These are phyloP conservation scores for Puccinia novopanici DNA, from an alignment of 1,284 basidiomycete species.

Conservation along the genomic window DNA sequence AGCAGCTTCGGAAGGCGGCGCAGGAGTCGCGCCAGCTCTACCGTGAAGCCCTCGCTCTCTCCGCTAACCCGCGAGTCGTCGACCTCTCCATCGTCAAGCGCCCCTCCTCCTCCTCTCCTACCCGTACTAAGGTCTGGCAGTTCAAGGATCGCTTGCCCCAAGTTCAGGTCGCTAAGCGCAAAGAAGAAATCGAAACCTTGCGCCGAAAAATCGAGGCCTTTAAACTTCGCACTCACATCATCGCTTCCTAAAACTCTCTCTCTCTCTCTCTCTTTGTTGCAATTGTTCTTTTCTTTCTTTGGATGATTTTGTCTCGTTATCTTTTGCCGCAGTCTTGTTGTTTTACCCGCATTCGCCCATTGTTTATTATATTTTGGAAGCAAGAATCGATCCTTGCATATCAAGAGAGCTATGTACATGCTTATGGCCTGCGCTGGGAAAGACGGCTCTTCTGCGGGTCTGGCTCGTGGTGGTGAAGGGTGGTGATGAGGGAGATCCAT, in stretches of 20 bases:
- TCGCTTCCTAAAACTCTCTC: background rate
- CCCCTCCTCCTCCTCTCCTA: background rate
- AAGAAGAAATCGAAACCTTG: slow-evolving; percentile 38
- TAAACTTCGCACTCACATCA: slow-evolving; percentile 20
- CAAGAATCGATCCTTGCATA: too few relatives aligned
- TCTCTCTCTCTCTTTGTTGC: background rate
- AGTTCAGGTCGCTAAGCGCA: slow-evolving; percentile 38
- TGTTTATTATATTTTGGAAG: too few relatives aligned
- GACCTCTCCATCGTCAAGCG: slow-evolving; percentile 45
- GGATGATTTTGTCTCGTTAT: too few relatives aligned
- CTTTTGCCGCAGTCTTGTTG: too few relatives aligned
- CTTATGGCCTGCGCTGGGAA: too few relatives aligned
- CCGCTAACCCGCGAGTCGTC: slow-evolving; percentile 31
- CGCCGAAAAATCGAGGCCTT: slow-evolving; percentile 40
- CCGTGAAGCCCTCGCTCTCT: slow-evolving; percentile 37
- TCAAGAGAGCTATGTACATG: too few relatives aligned
- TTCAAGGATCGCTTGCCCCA: slow-evolving; percentile 40
- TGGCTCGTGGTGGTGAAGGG: too few relatives aligned
- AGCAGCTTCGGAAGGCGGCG: slow-evolving; percentile 28
- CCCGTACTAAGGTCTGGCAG: slow-evolving; percentile 34
- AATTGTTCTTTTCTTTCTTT: too few relatives aligned
- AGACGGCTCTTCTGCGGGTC: too few relatives aligned
- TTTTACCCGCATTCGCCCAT: too few relatives aligned
- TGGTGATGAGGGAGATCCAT: too few relatives aligned
- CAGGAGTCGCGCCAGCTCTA: slow-evolving; percentile 39